Base-by-base conservation (phyloP, 2,329 filamentous ascomycete genomes). In the Ceratocystis papillata region DNA sequence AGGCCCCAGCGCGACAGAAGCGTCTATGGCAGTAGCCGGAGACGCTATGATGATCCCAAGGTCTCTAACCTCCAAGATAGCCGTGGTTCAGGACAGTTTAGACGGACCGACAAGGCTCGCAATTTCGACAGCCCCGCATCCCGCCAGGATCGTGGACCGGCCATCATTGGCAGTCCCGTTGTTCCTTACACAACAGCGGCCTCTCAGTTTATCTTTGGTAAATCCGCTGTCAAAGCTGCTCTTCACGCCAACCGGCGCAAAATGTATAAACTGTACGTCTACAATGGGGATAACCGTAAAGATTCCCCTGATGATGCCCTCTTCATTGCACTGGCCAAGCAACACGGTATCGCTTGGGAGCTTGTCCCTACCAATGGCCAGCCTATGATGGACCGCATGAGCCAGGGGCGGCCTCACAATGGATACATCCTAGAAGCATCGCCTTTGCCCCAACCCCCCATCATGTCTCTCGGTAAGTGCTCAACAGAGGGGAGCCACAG, bases 161-260 rank as follows among this genome's bases (percentile, higher is more conserved):
- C 67, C 57, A 63, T 64, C 7, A 63, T 68, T 20, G 67, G 67
- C 28, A 65, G 59, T 8, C 67, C 67, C 17, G 41, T 66, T 28
- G 67, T 68, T 15, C 67, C 64, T 15, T 84, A 93, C 73, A 90
- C 89, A 0, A 95, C 90, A 0, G 88, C 93, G 0, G 89, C 90
- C 4, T 96, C 92, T 0, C 88, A 96, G 69, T 97, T 96, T 71
- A 79, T 99, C 1, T 97, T 96, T 73, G 94, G 94, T 5, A 83
- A 83, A 57, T 89, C 88, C 1, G 85, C 89, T 1, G 90, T 97
- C 25, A 81, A 88, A 69, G 88, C 92, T 22, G 92, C 91, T 0
- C 78, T 99, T 22, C 84, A 81, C 70, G 73, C 76, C 60, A 79
- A 79, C 10, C 81, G 84, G 44, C 85, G 94, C 67, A 85, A 89